Percentiles rank a stretch among this genome's conserved stretches.
Evolutionary conservation across 345 rosid species (phyloP).

Genomic region (Brassica carinata): DNA sequence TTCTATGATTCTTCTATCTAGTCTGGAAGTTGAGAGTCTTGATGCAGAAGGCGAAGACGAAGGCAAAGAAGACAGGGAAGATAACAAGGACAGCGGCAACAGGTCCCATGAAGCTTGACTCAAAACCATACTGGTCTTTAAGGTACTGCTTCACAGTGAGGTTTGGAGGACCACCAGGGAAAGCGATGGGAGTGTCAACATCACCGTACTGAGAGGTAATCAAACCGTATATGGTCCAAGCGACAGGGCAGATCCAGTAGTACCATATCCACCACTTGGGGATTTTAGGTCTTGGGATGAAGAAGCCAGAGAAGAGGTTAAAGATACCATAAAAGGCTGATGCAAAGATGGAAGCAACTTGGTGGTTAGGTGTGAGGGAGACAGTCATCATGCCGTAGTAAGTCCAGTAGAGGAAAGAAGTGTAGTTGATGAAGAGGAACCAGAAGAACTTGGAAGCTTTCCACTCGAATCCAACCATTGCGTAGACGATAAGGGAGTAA

Average conservation of each 20-base stretch:
- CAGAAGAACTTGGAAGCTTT: constrained; percentile 72
- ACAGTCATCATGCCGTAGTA: constrained; percentile 96
- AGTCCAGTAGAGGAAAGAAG: constrained; percentile 87
- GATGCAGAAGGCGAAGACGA: constrained; percentile 74
- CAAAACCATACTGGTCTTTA: constrained; percentile 59
- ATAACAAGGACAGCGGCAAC: constrained; percentile 63
- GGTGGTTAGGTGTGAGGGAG: constrained; percentile 82
- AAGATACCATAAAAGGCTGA: constrained; percentile 75
- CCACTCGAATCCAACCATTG: constrained; percentile 79
- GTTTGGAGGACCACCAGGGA: constrained; percentile 34
- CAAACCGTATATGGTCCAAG: constrained; percentile 78
- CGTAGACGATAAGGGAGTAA: constrained; percentile 67
- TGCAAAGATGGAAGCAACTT: constrained; percentile 76
- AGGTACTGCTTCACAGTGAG: constrained; percentile 50
- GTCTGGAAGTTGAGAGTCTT: constrained; percentile 80
- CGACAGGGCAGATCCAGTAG: constrained; percentile 83
- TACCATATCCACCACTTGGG: constrained; percentile 95
- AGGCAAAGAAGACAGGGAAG: constrained; percentile 67
- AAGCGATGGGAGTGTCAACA: constrained; percentile 35
- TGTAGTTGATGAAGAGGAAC: constrained; percentile 77
- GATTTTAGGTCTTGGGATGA: constrained; percentile 78
- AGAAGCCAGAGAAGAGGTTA: constrained; percentile 86
- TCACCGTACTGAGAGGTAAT: constrained; percentile 74
- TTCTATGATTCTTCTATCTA: constrained; percentile 11
- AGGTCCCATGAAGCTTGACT: constrained; percentile 76